Evolutionary conservation across 164 flowering plant species (phyloP).

Genomic region (Nymphaea colorata): DNA sequence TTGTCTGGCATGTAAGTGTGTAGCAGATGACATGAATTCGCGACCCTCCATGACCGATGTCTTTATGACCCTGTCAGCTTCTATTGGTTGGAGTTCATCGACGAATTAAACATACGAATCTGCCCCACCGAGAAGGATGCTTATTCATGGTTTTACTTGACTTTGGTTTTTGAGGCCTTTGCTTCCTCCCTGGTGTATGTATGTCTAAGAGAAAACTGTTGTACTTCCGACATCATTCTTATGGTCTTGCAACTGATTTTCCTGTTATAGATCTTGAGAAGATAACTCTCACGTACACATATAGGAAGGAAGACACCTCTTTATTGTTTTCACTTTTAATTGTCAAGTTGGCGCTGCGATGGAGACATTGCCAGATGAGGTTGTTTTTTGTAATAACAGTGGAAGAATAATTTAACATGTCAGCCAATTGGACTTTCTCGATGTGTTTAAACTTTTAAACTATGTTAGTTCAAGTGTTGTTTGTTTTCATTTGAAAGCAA

Average conservation of each 20-base stretch:
- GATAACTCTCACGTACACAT: background rate
- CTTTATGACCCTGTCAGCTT: slow-evolving; percentile 35
- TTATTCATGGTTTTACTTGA: slow-evolving; percentile 11
- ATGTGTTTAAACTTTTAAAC: no score
- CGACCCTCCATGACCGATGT: slow-evolving; percentile 44
- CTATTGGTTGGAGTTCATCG: slow-evolving; percentile 66
- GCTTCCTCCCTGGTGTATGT: no score
- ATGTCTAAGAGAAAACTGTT: background rate
- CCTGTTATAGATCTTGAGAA: no score
- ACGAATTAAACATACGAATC: slow-evolving; percentile 23
- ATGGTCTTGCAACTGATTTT: no score
- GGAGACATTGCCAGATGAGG: background rate
- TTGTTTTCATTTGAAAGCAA: no score
- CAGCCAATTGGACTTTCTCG: no score
- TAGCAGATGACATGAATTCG: slow-evolving; percentile 33
- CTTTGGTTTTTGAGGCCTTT: no score
- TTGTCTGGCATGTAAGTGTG: slow-evolving; percentile 40
- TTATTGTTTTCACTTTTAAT: background rate
- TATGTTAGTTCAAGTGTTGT: no score
- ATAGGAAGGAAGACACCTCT: background rate
- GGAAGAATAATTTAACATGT: no score
- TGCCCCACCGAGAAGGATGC: background rate
- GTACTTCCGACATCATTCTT: no score
- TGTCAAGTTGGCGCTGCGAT: background rate
- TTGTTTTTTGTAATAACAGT: no score